A percentile compares a stretch with the other conserved stretches of the same genome.
phyloP scores from a whole-genome alignment of 805 yeast species.

The Trichomonascus vanleenenianus region DNA sequence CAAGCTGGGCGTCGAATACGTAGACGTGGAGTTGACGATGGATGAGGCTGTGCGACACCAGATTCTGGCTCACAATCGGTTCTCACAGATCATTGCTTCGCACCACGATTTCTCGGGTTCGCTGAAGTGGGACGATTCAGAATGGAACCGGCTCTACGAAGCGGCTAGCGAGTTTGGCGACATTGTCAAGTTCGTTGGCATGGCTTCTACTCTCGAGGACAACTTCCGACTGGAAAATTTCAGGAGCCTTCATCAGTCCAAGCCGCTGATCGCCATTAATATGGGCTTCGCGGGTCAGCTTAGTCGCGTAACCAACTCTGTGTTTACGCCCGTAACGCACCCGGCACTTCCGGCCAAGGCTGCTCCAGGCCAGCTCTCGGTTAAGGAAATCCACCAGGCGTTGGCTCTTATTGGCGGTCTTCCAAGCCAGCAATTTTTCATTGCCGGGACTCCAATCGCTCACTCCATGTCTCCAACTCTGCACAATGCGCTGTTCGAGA shows the following conservation, averaged over 20 bases:
- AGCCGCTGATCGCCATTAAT: conserved; percentile 78
- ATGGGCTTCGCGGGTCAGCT: conserved; percentile 71
- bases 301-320: conserved; percentile 65
- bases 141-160: conserved; percentile 67
- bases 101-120: conserved; percentile 66
- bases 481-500: conserved; percentile 71
- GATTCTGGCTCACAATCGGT: conserved; percentile 45
- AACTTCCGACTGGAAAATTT: conserved; percentile 67
- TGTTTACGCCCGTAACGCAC: conserved; percentile 83
- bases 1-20: conserved; percentile 69
- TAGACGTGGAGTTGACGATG: conserved; percentile 71
- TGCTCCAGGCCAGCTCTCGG: conserved; percentile 72
- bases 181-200: conserved; percentile 75
- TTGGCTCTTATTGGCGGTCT: conserved; percentile 57
- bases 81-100: conserved; percentile 72
- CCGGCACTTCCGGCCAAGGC: conserved; percentile 56
- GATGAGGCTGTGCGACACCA: conserved; percentile 48
- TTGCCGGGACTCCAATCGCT: conserved; percentile 73
- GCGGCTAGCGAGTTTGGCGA: conserved; percentile 63
- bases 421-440: conserved; percentile 49
- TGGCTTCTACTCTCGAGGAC: conserved; percentile 56
- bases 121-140: conserved; percentile 56
- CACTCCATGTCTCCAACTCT: conserved; percentile 87
- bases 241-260: conserved; percentile 43
- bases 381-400: conserved; percentile 54